Evolutionary conservation across 2,329 filamentous ascomycete species (phyloP), one percentile per base, ranked within the genome.

Genomic region (Fusarium floridanum): DNA sequence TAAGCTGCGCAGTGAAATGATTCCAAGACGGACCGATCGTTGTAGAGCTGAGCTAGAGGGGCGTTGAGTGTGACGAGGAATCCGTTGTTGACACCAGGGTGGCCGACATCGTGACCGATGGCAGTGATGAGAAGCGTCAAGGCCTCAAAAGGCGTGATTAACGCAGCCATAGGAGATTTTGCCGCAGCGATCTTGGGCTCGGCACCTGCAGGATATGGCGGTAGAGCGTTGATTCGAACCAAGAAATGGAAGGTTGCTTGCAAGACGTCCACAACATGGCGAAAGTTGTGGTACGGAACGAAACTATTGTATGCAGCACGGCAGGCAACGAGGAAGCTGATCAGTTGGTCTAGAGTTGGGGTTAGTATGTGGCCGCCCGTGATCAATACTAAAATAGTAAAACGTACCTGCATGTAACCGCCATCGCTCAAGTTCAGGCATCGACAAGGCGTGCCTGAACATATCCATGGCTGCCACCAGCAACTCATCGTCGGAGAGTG

Each of bases 1-100:
- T 96, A 99, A 3, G 97, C 97, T 1, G 97, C 97, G 80, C 97
- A 98, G 81, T 99, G 97, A 79, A 98, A 99, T 1, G 96, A 97
- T 83, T 99, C 97, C 41, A 99, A 88, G 17, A 99, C 97, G 1
- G 97, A 98, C 66, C 94, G 94, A 82, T 99, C 97, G 80, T 98
- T 98, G 86, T 98, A 99, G 16, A 98, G 87, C 82, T 98, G 95
- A 14, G 97, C 97, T 32, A 99, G 86, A 2, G 97, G 96, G 20
- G 97, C 94, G 81, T 98, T 98, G 36, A 98, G 89, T 36, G 94
- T 95, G 20, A 98, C 92, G 6, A 99, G 87, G 81, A 99, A 99
- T 34, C 96, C 95, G 81, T 99, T 99, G 85, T 98, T 99, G 79
- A 99, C 97, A 65, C 97, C 97, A 0, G 97, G 97, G 81, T 99